phyloP scores from a whole-genome alignment of 306 rosid species.

The Abrus precatorius region DNA sequence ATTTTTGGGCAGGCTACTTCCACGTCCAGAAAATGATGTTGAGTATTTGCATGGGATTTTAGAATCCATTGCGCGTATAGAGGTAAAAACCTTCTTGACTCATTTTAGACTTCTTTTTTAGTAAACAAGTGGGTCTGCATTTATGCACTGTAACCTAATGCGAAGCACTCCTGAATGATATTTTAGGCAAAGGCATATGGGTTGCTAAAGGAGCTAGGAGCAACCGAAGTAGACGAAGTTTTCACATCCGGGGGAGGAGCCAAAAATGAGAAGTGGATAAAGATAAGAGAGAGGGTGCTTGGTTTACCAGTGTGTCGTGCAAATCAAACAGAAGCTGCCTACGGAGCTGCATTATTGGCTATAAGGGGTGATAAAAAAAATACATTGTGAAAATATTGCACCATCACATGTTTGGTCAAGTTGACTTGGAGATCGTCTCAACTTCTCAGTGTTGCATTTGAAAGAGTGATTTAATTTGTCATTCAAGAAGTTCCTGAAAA shows the following conservation, averaged over 20 bases:
- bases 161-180: constrained; percentile 31
- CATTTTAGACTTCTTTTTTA: constrained; percentile 14
- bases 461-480: neutral
- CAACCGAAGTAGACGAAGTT: constrained; percentile 75
- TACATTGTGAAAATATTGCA: constrained; percentile 24
- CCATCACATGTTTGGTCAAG: neutral
- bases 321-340: constrained; percentile 84
- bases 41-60: constrained; percentile 86
- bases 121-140: constrained; percentile 4
- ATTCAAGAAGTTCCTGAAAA: neutral
- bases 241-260: constrained; percentile 92
- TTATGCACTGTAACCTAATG: constrained; percentile 32
- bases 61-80: constrained; percentile 94
- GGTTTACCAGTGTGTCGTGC: constrained; percentile 81
- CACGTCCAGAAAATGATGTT: constrained; percentile 81
- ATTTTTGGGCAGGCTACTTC: constrained; percentile 68
- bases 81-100: constrained; percentile 60
- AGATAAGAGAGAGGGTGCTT: constrained; percentile 84
- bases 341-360: constrained; percentile 92
- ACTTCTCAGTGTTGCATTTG: too few relatives aligned
- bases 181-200: constrained; percentile 78
- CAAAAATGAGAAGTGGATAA: constrained; percentile 80
- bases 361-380: constrained; percentile 62
- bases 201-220: constrained; percentile 80
- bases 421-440: too few relatives aligned